Conservation (phyloP, 2,329 filamentous ascomycete species). For the Scytalidium lignicola region DNA sequence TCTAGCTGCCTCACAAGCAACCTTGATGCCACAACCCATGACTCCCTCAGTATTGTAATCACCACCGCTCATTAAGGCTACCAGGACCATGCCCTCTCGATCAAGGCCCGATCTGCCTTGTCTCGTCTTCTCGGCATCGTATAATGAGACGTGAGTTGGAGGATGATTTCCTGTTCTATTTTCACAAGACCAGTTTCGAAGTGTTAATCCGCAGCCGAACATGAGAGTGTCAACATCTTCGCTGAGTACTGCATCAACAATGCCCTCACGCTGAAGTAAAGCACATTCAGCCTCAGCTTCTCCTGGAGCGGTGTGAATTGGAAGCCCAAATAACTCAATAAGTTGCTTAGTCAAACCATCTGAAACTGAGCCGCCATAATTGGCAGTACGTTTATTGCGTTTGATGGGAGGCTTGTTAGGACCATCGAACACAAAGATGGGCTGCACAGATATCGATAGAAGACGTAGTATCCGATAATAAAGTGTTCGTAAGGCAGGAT, state of each 20-base stretch:
- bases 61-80: conserved; percentile 91
- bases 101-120: conserved; percentile 56
- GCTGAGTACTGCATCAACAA: conserved; percentile 90
- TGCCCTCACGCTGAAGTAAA: conserved; percentile 69
- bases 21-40: conserved; percentile 78
- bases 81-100: conserved; percentile 84
- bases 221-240: conserved; percentile 97
- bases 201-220: conserved; percentile 79
- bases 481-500: conserved; percentile 84
- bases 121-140: conserved; percentile 58
- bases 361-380: conserved; percentile 60
- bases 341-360: conserved; percentile 77
- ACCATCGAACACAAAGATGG: conserved; percentile 88
- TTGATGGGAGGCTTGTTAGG: conserved; percentile 83
- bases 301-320: conserved; percentile 79
- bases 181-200: conserved; percentile 81
- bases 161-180: conserved; percentile 54
- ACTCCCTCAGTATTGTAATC: conserved; percentile 91
- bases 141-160: conserved; percentile 83
- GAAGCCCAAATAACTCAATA: conserved; percentile 79
- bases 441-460: conserved; percentile 71
- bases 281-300: conserved; percentile 97
- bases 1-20: conserved; percentile 83
- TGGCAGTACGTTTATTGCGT: conserved; percentile 69
- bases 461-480: conserved; percentile 86